These are phyloP conservation scores for Lactifluus rugatus DNA, from an alignment of 768 basidiomycete genomes.

Conservation along the genomic window DNA sequence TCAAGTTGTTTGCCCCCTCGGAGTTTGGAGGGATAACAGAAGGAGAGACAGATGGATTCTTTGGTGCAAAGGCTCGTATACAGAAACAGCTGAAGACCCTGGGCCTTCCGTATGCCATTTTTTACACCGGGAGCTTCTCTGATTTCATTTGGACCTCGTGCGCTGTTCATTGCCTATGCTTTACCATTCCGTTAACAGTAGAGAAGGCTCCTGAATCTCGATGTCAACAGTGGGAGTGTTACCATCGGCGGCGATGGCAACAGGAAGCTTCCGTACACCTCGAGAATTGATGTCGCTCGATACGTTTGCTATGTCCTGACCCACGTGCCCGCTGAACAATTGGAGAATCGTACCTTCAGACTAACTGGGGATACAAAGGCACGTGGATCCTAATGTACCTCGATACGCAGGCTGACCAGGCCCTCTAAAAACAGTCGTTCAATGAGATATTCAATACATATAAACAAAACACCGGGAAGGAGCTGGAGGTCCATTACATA, in stretches of 20 bases:
- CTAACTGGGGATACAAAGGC: conserved; percentile 12
- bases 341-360: conserved; percentile 8
- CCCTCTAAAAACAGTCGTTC: background rate
- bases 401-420: background rate
- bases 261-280: conserved; percentile 12
- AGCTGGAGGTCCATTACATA: conserved; percentile 17
- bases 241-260: conserved; percentile 16
- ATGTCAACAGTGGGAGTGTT: conserved; percentile 16
- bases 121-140: conserved; percentile 18
- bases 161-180: background rate
- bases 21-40: conserved; percentile 24
- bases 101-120: conserved; percentile 11
- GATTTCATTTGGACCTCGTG: conserved; percentile 11
- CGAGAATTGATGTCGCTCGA: conserved; percentile 20
- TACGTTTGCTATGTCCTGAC: conserved; percentile 20
- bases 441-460: conserved; percentile 20
- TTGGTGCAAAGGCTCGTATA: background rate
- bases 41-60: conserved; percentile 4
- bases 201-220: conserved; percentile 2
- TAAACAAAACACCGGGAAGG: conserved; percentile 15
- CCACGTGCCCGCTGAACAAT: conserved; percentile 2
- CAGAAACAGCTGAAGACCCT: conserved; percentile 5
- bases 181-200: background rate
- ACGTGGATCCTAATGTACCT: background rate
- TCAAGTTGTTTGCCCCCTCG: conserved; percentile 26